Percentiles rank a stretch among this genome's conserved stretches.
Conservation (phyloP, 305 asterid species). For the Fraxinus velutina region DNA sequence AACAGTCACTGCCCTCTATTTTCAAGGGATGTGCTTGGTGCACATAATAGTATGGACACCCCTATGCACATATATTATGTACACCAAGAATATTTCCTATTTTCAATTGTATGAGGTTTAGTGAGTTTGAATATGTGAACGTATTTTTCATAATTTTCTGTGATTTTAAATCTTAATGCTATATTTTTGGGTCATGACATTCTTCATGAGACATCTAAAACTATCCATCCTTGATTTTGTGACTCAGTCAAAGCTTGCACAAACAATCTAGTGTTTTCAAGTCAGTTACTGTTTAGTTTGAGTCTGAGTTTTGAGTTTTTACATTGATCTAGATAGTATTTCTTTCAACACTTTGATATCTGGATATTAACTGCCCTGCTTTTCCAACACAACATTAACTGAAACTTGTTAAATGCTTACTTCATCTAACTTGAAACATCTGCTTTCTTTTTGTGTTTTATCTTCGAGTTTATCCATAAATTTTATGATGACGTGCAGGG, state of each 20-base stretch:
- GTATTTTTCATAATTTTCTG: neutral
- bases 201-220: neutral
- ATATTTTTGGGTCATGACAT: neutral
- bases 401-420: neutral
- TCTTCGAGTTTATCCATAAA: neutral
- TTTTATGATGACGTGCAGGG: slow-evolving; percentile 49
- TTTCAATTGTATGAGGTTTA: neutral
- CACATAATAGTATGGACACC: no score
- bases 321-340: neutral
- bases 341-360: neutral
- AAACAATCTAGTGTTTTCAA: neutral
- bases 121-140: neutral
- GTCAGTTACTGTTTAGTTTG: neutral
- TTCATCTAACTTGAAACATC: neutral
- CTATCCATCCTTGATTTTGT: neutral
- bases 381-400: neutral
- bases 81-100: neutral
- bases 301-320: neutral
- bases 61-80: no score
- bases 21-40: no score
- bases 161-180: neutral
- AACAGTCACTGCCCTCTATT: neutral
- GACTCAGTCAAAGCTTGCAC: neutral
- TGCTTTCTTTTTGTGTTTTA: neutral
- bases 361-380: neutral